Evolutionary conservation across 2,329 filamentous ascomycete genomes (phyloP).

Genomic region (Fusarium guadeloupense): DNA sequence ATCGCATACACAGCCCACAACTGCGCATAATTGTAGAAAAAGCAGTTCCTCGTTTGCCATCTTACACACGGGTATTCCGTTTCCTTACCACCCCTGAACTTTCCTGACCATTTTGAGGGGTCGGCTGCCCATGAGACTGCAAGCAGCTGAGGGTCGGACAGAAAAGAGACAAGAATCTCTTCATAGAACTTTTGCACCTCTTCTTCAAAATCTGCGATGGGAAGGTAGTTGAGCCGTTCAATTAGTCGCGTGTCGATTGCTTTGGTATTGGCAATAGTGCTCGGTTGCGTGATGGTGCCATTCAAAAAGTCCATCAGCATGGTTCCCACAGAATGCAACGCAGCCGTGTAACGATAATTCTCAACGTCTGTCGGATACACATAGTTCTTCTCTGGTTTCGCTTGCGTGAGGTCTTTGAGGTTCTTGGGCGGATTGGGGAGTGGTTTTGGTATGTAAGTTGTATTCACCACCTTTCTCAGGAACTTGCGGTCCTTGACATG

Average conservation of each 20-base stretch:
- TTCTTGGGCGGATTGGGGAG: slow-evolving; percentile 28
- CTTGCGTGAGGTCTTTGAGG: slow-evolving; percentile 32
- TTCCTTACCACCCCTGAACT: slow-evolving; percentile 1
- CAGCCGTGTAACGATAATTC: slow-evolving; percentile 34
- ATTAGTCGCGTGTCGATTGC: slow-evolving; percentile 35
- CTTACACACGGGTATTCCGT: slow-evolving; percentile 30
- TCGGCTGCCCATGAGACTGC: slow-evolving; percentile 39
- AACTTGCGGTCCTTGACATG: slow-evolving; percentile 30
- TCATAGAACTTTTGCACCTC: slow-evolving; percentile 40
- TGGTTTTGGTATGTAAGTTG: slow-evolving; percentile 20
- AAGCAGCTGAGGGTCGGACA: slow-evolving; percentile 41
- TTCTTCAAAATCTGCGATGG: slow-evolving; percentile 23
- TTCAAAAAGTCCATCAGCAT: slow-evolving; percentile 33
- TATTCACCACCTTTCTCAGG: slow-evolving; percentile 33
- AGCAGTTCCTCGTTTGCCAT: slow-evolving; percentile 33
- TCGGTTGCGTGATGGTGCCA: slow-evolving; percentile 39
- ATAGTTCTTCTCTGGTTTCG: slow-evolving; percentile 33
- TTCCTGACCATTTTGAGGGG: slow-evolving; percentile 24
- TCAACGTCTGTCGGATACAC: slow-evolving; percentile 26
- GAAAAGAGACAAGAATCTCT: slow-evolving; percentile 39
- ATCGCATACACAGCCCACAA: slow-evolving; percentile 39
- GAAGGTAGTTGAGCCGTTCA: slow-evolving; percentile 36
- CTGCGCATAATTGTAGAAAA: slow-evolving; percentile 33
- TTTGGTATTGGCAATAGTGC: slow-evolving; percentile 28
- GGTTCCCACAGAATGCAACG: slow-evolving; percentile 37